Base-by-base conservation (phyloP, 2,329 filamentous ascomycete species). In the Ceratocystis smalleyi region DNA sequence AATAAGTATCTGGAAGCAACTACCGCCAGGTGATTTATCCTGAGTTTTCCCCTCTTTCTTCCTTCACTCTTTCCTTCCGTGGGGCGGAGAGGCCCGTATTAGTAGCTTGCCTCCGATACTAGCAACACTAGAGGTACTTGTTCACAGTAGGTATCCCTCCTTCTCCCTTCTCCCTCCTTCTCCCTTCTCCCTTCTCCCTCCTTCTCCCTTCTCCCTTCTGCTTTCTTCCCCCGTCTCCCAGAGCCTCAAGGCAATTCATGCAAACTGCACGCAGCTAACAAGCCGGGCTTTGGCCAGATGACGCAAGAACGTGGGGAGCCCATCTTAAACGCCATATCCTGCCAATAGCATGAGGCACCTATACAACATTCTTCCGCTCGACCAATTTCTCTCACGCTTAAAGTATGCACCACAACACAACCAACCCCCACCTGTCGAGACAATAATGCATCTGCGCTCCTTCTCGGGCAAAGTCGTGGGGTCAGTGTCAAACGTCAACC, bases 11-110 rank as follows among this genome's bases (percentile, higher is more conserved):
- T 51, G 7, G 6, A n/a, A 55, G 51, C 51, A 55, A 55, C 51
- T 55, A 55, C 51, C 22, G 51, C 51, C 51, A 55, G 6, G 19
- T 55, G 51, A 55, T 55, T 51, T 55, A 55, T 55, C 51, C 51
- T 12, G 51, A 55, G 51, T 30, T 55, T 55, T 55, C 51, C 49
- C 51, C 51, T 22, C 51, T 12, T 49, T 49, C 45, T 22, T 55
- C 24, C 51, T 55, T 15, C 22, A 30, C 24, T 49, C n/a, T 49
- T 51, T 51, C 19, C 19, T 22, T 51, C 8, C 47, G 47, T 51
- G 47, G n/a, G 47, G 17, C 3, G n/a, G n/a, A 10, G 45, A 4
- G 45, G 45, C 35, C 35, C 35, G 12, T 15, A 15, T 40, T 40
- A 40, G 35, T 40, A 40, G 10, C 12, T 12, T 40, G 35, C 35